Percentiles rank a stretch among this genome's conserved stretches.
phyloP scores from a whole-genome alignment of 768 basidiomycete species.

The Podaxis carcinomalis region DNA sequence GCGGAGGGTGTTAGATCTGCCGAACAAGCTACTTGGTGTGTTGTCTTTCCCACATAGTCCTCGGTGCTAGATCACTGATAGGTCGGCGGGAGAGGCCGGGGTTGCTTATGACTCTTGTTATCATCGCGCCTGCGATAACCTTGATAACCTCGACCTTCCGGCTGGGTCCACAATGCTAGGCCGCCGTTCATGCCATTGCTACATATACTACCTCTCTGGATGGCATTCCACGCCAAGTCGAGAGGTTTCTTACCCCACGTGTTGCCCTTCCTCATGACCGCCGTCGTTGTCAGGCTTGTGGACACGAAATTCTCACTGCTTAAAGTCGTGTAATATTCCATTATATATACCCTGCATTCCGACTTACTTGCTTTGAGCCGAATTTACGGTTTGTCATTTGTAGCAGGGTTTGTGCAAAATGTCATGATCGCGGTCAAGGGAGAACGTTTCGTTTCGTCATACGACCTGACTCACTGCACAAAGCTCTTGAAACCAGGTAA shows the following conservation, averaged over 20 bases:
- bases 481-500: too few species aligned
- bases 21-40: constrained; percentile 20
- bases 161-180: constrained; percentile 22
- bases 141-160: constrained; percentile 22
- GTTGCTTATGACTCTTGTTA: constrained; percentile 27
- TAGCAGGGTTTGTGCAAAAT: too few species aligned
- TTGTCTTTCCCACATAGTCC: neutral
- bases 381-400: too few species aligned
- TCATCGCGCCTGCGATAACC: constrained; percentile 24
- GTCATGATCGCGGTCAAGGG: too few species aligned
- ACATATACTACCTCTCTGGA: constrained; percentile 22
- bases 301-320: constrained; percentile 12
- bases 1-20: constrained; percentile 25
- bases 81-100: constrained; percentile 26
- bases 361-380: too few species aligned
- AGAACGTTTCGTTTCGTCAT: too few species aligned
- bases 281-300: constrained; percentile 17
- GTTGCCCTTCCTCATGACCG: constrained; percentile 15
- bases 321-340: neutral
- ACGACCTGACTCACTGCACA: too few species aligned
- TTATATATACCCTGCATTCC: too few species aligned
- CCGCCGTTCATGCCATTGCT: constrained; percentile 22
- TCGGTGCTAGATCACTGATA: neutral
- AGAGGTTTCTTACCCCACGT: neutral
- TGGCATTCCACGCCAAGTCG: constrained; percentile 17